Conservation (phyloP, 2,329 filamentous ascomycete species). For the Orbilia ellipsospora region DNA sequence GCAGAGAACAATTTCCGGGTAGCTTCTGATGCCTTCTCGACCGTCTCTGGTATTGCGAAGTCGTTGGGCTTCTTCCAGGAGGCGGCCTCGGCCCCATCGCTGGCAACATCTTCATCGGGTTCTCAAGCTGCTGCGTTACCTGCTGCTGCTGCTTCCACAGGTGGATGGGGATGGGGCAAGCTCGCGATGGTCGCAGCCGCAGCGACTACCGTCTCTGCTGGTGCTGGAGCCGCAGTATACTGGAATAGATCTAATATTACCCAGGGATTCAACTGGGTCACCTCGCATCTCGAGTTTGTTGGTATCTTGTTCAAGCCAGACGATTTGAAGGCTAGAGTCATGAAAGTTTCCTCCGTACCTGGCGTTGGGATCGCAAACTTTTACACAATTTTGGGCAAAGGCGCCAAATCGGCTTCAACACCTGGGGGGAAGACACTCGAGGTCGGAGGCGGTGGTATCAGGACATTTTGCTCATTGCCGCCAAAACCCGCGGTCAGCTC, state of each 20-base stretch:
- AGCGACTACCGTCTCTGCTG: slow-evolving; percentile 80
- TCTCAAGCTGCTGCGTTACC: slow-evolving; percentile 65
- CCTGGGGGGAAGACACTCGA: slow-evolving; percentile 64
- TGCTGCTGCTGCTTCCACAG: slow-evolving; percentile 59
- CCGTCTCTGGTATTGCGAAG: slow-evolving; percentile 67
- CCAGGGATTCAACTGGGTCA: slow-evolving; percentile 81
- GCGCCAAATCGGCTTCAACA: slow-evolving; percentile 68
- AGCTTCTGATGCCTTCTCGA: slow-evolving; percentile 76
- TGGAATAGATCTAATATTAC: slow-evolving; percentile 82
- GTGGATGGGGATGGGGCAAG: slow-evolving; percentile 78
- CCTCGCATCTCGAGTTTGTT: slow-evolving; percentile 92
- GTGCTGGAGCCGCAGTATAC: slow-evolving; percentile 86
- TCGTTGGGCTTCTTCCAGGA: slow-evolving; percentile 56
- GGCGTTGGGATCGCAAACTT: slow-evolving; percentile 84
- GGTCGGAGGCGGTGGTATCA: slow-evolving; percentile 73
- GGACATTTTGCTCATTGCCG: slow-evolving; percentile 90
- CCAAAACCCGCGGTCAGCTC: slow-evolving; percentile 63
- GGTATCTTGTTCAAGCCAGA: slow-evolving; percentile 86
- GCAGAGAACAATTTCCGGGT: slow-evolving; percentile 88
- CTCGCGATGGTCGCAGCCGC: slow-evolving; percentile 88
- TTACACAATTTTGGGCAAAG: slow-evolving; percentile 84
- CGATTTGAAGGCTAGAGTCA: slow-evolving; percentile 79
- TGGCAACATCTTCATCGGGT: slow-evolving; percentile 62
- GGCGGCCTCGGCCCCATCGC: slow-evolving; percentile 56
- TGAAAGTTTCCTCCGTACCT: slow-evolving; percentile 72